A percentile compares a stretch with the other conserved stretches of the same genome.
These are phyloP conservation scores for Poa pratensis DNA, from an alignment of 176 grass and related monocot genomes.

Conservation along the genomic window DNA sequence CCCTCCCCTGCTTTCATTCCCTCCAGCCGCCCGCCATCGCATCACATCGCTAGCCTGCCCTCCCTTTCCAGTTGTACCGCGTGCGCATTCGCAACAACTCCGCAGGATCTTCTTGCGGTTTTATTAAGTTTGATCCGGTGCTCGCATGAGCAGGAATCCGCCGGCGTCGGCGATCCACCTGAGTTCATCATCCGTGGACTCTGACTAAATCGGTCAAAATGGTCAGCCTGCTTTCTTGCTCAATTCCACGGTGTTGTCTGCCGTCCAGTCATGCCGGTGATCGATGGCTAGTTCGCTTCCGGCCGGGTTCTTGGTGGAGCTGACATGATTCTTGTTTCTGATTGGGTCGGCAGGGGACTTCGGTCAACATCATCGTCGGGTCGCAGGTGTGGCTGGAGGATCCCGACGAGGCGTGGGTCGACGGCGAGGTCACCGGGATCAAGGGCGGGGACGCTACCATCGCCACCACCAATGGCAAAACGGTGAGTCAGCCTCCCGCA, in stretches of 20 bases:
- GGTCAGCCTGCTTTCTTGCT: not conserved
- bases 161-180: conserved; percentile 20
- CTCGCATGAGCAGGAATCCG: conserved; percentile 12
- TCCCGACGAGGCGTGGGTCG: conserved; percentile 66
- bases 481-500: conserved; percentile 26
- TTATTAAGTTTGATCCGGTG: conserved; percentile 10
- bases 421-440: conserved; percentile 84
- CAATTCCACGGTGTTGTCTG: not conserved
- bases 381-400: conserved; percentile 95
- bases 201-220: not conserved
- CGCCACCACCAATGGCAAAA: conserved; percentile 61
- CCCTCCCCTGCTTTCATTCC: conserved; percentile 40
- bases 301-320: not conserved
- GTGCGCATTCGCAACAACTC: not conserved
- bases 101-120: not conserved
- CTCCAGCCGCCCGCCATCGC: conserved; percentile 22
- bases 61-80: conserved; percentile 45
- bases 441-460: conserved; percentile 65
- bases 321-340: conserved; percentile 14
- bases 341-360: conserved; percentile 61
- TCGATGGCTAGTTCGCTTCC: not conserved
- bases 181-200: not conserved
- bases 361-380: conserved; percentile 96
- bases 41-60: conserved; percentile 10
- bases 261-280: not conserved